Conservation (phyloP, 176 grass and related monocot species). For the Oryza rufipogon region DNA sequence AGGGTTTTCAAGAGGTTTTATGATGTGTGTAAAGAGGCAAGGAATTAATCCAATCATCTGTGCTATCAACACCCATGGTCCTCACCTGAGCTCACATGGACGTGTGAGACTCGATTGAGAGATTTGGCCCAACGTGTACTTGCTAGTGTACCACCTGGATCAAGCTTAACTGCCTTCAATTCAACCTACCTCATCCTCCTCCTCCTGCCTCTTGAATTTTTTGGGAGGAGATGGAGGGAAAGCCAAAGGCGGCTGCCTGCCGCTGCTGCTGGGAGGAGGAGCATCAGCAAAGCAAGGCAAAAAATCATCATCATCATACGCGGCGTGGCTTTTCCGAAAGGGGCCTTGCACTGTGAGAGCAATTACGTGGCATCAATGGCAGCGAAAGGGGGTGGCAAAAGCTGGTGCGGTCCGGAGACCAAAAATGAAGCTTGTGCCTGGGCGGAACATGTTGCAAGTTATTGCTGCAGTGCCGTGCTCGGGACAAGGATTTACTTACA, state of each 20-base stretch:
- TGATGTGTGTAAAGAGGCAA: not conserved
- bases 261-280: not conserved
- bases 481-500: not conserved
- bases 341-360: not conserved
- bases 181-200: not conserved
- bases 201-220: slow-evolving; percentile 8
- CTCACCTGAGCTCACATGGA: slow-evolving; percentile 32
- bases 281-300: not conserved
- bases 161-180: slow-evolving; percentile 11
- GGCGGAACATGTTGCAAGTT: not conserved
- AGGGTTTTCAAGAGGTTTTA: not conserved
- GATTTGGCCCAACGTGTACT: not conserved
- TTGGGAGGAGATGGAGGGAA: slow-evolving; percentile 31
- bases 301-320: not conserved
- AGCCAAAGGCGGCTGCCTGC: not conserved
- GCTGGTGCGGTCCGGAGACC: not conserved
- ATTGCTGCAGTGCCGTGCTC: not conserved
- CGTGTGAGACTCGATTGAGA: not conserved
- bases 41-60: not conserved
- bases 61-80: not conserved
- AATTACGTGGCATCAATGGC: slow-evolving; percentile 7
- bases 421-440: not conserved
- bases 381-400: not conserved
- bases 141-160: not conserved
- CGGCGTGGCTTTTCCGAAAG: not conserved